These are phyloP conservation scores for Lodderomyces theae DNA, from an alignment of 1,139 yeast species.

Conservation along the genomic window DNA sequence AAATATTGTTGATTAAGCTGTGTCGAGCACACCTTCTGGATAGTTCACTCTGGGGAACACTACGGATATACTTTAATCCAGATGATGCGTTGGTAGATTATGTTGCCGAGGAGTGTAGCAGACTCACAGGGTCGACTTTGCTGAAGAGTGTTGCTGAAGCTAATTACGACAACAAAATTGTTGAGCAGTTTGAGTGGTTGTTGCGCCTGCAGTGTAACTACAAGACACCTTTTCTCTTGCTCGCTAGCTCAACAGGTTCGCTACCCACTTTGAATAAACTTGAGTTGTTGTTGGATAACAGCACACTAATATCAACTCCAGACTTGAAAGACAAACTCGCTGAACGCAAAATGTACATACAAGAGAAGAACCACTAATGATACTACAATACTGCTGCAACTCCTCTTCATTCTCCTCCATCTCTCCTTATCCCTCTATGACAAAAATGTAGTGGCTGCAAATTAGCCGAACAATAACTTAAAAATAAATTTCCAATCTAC, in stretches of 20 bases:
- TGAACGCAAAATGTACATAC: neutral
- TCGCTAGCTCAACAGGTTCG: constrained; percentile 5
- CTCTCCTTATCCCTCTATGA: too few relatives aligned
- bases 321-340: neutral
- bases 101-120: constrained; percentile 7
- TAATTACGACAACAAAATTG: constrained; percentile 5
- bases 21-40: constrained; percentile 18
- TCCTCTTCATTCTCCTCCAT: neutral
- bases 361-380: neutral
- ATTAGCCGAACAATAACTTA: neutral
- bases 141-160: neutral
- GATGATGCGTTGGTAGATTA: constrained; percentile 1
- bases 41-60: constrained; percentile 33
- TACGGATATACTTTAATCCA: constrained; percentile 9
- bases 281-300: neutral
- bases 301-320: neutral
- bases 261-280: neutral
- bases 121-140: neutral
- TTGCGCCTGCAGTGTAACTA: constrained; percentile 14
- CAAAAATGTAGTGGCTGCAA: too few relatives aligned
- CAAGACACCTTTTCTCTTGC: constrained; percentile 13
- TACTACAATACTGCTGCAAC: too few relatives aligned
- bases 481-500: neutral
- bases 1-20: neutral
- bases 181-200: constrained; percentile 16